Percentiles rank a stretch among this genome's conserved stretches.
phyloP scores from a whole-genome alignment of 2,329 filamentous ascomycete species.

The Epichloe sibirici region DNA sequence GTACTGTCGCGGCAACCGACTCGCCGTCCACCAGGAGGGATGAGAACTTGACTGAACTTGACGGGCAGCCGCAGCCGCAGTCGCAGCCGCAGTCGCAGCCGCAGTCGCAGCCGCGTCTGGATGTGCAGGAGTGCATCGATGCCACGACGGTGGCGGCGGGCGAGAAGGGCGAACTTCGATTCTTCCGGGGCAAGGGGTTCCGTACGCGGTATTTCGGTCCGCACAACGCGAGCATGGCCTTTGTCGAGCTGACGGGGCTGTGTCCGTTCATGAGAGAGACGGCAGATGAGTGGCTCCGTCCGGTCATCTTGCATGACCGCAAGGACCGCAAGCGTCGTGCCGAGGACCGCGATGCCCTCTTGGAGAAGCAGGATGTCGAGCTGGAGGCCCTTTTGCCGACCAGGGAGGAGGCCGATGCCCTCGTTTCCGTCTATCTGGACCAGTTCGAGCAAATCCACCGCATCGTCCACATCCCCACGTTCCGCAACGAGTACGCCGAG shows the following conservation, averaged over 20 bases:
- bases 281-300: constrained; percentile 47
- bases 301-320: constrained; percentile 40
- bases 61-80: constrained; percentile 20
- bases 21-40: constrained; percentile 36
- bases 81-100: no score
- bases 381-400: constrained; percentile 39
- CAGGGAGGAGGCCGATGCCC: constrained; percentile 35
- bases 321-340: constrained; percentile 44
- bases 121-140: constrained; percentile 28
- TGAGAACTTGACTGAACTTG: constrained; percentile 19
- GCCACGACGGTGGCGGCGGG: constrained; percentile 26
- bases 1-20: constrained; percentile 32
- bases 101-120: constrained; percentile 14
- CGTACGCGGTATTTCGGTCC: constrained; percentile 48
- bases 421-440: constrained; percentile 38
- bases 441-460: constrained; percentile 44
- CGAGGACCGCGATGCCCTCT: constrained; percentile 38
- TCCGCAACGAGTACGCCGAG: constrained; percentile 40
- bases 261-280: constrained; percentile 51
- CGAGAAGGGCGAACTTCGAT: constrained; percentile 42
- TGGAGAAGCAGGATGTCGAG: constrained; percentile 32
- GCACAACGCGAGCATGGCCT: constrained; percentile 48
- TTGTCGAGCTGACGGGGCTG: constrained; percentile 44
- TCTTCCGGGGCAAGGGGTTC: constrained; percentile 47
- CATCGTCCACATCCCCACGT: constrained; percentile 48